phyloP scores from a whole-genome alignment of 202 grass and related monocot species.

The Panicum hallii region DNA sequence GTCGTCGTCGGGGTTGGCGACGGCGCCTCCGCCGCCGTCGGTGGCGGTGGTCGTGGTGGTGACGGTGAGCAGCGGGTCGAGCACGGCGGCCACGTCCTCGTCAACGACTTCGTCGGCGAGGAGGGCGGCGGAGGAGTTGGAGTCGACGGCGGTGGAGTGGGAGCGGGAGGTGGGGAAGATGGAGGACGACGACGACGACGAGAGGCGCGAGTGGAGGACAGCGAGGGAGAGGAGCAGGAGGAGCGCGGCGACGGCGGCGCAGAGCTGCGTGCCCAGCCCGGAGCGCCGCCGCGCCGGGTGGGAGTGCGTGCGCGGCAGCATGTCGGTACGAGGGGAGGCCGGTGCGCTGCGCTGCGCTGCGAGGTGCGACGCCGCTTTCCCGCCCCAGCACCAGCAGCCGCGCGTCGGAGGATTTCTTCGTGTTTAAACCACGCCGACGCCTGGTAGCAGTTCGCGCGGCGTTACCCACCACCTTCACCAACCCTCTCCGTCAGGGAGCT shows the following conservation, averaged over 20 bases:
- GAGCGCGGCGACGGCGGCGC: conserved; percentile 66
- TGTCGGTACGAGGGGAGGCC: conserved; percentile 6
- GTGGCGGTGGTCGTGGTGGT: conserved; percentile 15
- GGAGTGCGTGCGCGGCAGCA: conserved; percentile 66
- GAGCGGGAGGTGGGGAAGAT: conserved; percentile 38
- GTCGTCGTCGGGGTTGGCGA: conserved; percentile 59
- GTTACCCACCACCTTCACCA: conserved; percentile 45
- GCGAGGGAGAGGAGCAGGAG: conserved; percentile 80
- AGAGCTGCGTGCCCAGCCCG: conserved; percentile 69
- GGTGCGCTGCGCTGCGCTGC: neutral
- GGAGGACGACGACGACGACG: conserved; percentile 55
- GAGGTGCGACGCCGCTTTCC: conserved; percentile 39
- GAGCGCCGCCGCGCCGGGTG: conserved; percentile 75
- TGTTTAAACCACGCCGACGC: conserved; percentile 48
- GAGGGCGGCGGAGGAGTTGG: conserved; percentile 48
- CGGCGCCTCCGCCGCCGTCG: neutral
- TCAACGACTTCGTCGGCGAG: conserved; percentile 42
- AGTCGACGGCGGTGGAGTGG: conserved; percentile 23
- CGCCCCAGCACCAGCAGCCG: conserved; percentile 21
- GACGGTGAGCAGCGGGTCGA: conserved; percentile 42
- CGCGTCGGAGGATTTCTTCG: conserved; percentile 38
- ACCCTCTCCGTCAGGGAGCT: neutral
- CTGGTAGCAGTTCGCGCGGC: conserved; percentile 20
- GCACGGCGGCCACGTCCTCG: conserved; percentile 26
- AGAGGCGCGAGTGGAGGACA: conserved; percentile 87